phyloP scores from a whole-genome alignment of 192 early-diverging fungal genomes.

The Mortierella hygrophila region DNA sequence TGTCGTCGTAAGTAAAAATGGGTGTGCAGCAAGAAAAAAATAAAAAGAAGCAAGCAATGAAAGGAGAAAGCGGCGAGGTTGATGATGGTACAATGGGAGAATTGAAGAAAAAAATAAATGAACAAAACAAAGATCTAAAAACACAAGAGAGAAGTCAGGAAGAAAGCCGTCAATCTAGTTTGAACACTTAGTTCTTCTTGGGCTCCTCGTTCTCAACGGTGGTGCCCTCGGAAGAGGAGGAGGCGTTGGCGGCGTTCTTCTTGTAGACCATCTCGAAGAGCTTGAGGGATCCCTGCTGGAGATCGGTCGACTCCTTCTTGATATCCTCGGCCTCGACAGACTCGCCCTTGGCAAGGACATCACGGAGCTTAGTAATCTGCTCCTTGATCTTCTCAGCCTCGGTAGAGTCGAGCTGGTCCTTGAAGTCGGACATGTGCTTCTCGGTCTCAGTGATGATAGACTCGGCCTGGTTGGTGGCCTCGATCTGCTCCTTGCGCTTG shows the following conservation, averaged over 20 bases:
- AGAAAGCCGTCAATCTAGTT: constrained; percentile 11
- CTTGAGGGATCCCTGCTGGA: constrained; percentile 92
- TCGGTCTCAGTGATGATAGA: constrained; percentile 92
- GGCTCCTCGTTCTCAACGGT: constrained; percentile 55
- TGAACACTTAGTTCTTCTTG: constrained; percentile 45
- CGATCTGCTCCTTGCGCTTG: constrained; percentile 92
- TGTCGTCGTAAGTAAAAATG: constrained; percentile 8
- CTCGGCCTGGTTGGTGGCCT: constrained; percentile 94
- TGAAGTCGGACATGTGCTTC: constrained; percentile 95
- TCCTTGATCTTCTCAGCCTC: constrained; percentile 90
- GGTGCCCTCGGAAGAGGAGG: constrained; percentile 43
- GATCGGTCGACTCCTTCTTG: constrained; percentile 87
- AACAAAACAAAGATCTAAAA: constrained; percentile 6
- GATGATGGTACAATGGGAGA: constrained; percentile 31
- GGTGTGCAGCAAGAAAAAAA: constrained; percentile 18
- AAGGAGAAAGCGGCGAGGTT: constrained; percentile 4
- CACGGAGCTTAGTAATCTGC: constrained; percentile 86
- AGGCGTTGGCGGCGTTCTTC: constrained; percentile 62
- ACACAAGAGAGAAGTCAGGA: constrained; percentile 2
- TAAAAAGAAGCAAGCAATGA: constrained; percentile 4
- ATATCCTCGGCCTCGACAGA: constrained; percentile 82
- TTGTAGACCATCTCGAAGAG: constrained; percentile 98
- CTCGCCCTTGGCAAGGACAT: constrained; percentile 77
- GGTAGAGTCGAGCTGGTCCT: constrained; percentile 92
- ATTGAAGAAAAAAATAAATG: constrained; percentile 13